These are phyloP conservation scores for Chlamydomonas eustigma DNA, from an alignment of 139 green algal genomes.

Conservation along the genomic window DNA sequence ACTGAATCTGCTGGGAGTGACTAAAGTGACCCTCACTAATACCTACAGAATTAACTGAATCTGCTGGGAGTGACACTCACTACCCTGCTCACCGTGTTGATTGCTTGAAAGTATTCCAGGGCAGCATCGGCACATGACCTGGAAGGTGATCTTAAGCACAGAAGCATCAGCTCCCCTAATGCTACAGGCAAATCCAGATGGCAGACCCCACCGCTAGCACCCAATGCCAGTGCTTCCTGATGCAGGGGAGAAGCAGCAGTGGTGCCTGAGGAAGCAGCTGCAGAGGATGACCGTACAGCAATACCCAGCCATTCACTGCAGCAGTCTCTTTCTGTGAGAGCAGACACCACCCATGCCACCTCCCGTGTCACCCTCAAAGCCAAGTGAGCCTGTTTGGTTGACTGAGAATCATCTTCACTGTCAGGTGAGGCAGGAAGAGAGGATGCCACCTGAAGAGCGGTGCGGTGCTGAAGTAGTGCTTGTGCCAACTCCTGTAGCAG, in stretches of 20 bases:
- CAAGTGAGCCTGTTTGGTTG: too few relatives aligned
- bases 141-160: not conserved
- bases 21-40: too few relatives aligned
- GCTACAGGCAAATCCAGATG: not conserved
- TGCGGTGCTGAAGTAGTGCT: not conserved
- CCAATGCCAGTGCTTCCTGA: not conserved
- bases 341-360: not conserved
- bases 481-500: not conserved
- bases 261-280: too few relatives aligned
- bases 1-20: too few relatives aligned
- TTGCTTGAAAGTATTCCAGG: slow-evolving; percentile 14
- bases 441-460: not conserved
- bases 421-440: not conserved
- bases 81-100: slow-evolving; percentile 16
- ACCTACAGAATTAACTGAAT: too few relatives aligned
- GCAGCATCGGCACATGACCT: not conserved
- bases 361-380: not conserved
- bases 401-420: too few relatives aligned
- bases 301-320: not conserved
- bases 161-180: slow-evolving; percentile 10
- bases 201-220: not conserved
- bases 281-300: too few relatives aligned
- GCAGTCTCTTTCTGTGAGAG: not conserved
- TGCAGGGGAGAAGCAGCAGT: too few relatives aligned
- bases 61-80: too few relatives aligned